These are phyloP conservation scores for Starmerella scarabaei DNA, from an alignment of 805 yeast species.

Conservation along the genomic window DNA sequence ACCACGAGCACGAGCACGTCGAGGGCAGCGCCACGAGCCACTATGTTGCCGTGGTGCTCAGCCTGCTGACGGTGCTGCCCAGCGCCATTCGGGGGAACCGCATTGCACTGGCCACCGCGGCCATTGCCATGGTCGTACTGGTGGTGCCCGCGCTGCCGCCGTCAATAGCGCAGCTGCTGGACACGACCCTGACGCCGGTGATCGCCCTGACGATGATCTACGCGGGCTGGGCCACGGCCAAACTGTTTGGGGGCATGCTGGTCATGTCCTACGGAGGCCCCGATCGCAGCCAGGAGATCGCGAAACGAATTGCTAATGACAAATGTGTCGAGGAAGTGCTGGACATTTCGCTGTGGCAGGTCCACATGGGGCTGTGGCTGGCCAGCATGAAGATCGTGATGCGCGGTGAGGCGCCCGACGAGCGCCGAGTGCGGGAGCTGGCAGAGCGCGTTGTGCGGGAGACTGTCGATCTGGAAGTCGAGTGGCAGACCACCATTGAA, in stretches of 20 bases:
- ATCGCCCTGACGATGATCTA: conserved; percentile 32
- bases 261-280: conserved; percentile 33
- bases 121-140: conserved; percentile 25
- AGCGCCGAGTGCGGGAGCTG: conserved; percentile 24
- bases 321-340: conserved; percentile 24
- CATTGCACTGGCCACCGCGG: conserved; percentile 21
- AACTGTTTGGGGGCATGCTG: conserved; percentile 33
- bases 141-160: conserved; percentile 25
- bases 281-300: conserved; percentile 25
- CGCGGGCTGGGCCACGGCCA: conserved; percentile 31
- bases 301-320: conserved; percentile 20
- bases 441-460: conserved; percentile 23
- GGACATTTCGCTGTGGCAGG: conserved; percentile 32
- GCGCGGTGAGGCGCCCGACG: conserved; percentile 27
- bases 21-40: background rate
- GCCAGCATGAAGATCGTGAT: conserved; percentile 28
- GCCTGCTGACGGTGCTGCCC: conserved; percentile 6
- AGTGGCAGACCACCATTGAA: conserved; percentile 31
- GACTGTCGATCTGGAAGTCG: conserved; percentile 20
- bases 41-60: conserved; percentile 1
- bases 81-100: conserved; percentile 10
- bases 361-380: conserved; percentile 33
- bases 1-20: conserved; percentile 1
- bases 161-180: conserved; percentile 22
- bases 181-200: conserved; percentile 27